Percentiles rank a stretch among this genome's conserved stretches.
phyloP scores from a whole-genome alignment of 352 stramenopile genomes.

The Globisporangium canariense region DNA sequence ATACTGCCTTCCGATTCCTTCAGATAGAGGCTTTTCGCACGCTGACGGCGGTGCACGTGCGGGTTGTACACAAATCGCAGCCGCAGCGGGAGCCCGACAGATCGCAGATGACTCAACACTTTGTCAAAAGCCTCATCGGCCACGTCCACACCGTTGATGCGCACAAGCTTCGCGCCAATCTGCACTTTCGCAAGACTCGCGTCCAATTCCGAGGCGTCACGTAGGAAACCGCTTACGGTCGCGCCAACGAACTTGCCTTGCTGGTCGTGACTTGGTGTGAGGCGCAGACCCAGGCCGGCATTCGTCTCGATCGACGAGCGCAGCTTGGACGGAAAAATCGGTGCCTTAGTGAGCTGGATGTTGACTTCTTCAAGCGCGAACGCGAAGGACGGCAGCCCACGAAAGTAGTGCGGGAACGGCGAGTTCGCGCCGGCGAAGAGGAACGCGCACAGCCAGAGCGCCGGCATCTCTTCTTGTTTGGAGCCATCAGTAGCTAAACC shows the following conservation, averaged over 20 bases:
- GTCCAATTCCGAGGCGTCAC: conserved; percentile 55
- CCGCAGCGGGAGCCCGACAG: conserved; percentile 45
- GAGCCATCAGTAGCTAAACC: not conserved
- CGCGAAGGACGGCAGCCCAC: conserved; percentile 66
- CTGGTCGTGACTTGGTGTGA: conserved; percentile 61
- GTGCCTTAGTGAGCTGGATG: conserved; percentile 43
- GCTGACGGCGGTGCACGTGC: conserved; percentile 34
- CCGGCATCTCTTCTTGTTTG: conserved; percentile 33
- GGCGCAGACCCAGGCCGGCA: conserved; percentile 50
- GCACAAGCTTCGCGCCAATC: conserved; percentile 60
- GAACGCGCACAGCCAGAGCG: conserved; percentile 64
- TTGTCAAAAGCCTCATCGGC: conserved; percentile 58
- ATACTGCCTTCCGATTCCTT: conserved; percentile 16
- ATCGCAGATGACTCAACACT: conserved; percentile 50
- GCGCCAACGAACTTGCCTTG: conserved; percentile 61
- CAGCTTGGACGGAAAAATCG: conserved; percentile 66
- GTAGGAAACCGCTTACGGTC: conserved; percentile 64
- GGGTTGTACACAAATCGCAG: conserved; percentile 68
- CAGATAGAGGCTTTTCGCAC: conserved; percentile 16
- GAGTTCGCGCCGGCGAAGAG: conserved; percentile 70
- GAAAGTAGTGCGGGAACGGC: conserved; percentile 67
- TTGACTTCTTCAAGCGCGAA: conserved; percentile 73
- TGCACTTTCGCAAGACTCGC: conserved; percentile 50
- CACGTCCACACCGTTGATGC: conserved; percentile 70
- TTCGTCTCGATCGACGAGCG: conserved; percentile 53